phyloP scores from a whole-genome alignment of 2,329 filamentous ascomycete genomes.

The Ophiocordyceps unilateralis region DNA sequence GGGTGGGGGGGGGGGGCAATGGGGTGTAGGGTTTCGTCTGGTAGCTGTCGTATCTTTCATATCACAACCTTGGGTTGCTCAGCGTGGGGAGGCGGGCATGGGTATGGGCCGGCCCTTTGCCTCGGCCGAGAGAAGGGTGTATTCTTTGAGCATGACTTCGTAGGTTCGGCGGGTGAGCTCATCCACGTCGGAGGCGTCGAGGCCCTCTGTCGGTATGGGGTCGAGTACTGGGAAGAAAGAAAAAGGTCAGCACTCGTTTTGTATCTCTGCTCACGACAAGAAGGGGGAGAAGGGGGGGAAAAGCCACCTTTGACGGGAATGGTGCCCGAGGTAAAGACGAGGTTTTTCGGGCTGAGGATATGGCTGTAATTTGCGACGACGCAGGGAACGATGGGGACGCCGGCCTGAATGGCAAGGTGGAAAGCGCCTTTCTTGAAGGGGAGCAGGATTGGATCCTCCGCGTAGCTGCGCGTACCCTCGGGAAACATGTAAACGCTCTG shows the following conservation, averaged over 20 bases:
- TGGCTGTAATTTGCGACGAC: conserved; percentile 68
- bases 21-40: not conserved
- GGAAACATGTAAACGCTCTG: conserved; percentile 79
- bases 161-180: conserved; percentile 49
- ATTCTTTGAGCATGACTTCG: conserved; percentile 58
- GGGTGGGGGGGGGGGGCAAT: not conserved
- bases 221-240: conserved; percentile 42
- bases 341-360: conserved; percentile 44
- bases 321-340: conserved; percentile 48
- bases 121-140: conserved; percentile 34
- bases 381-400: conserved; percentile 80
- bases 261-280: too few species aligned
- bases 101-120: conserved; percentile 23
- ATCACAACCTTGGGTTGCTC: not conserved
- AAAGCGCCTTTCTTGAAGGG: conserved; percentile 99
- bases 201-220: conserved; percentile 58
- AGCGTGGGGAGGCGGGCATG: conserved; percentile 9
- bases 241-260: too few species aligned
- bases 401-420: conserved; percentile 84
- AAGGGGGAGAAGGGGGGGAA: not conserved
- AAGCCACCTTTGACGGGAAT: conserved; percentile 59
- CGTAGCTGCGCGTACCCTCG: conserved; percentile 86
- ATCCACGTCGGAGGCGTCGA: conserved; percentile 64
- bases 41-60: not conserved
- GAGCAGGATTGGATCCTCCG: conserved; percentile 61